Conservation (phyloP, 2,329 filamentous ascomycete species). For the Colletotrichum tofieldiae region DNA sequence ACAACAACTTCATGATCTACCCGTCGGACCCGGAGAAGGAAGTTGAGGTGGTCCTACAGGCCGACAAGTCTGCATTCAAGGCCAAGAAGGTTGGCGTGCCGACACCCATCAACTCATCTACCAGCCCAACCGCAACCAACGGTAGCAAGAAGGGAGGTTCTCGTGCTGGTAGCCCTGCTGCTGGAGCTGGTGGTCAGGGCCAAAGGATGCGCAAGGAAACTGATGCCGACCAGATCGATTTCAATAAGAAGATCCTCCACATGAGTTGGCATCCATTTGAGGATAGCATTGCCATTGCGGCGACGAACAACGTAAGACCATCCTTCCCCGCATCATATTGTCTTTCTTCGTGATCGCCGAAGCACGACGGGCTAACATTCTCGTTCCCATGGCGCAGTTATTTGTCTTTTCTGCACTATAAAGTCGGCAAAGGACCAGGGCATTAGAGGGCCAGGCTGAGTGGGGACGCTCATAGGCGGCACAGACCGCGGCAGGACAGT, state of each 20-base stretch:
- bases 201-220: conserved; percentile 99
- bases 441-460: conserved; percentile 1
- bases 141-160: conserved; percentile 90
- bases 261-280: conserved; percentile 99
- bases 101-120: conserved; percentile 91
- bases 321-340: neutral
- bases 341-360: too few relatives aligned
- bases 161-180: conserved; percentile 88
- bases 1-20: conserved; percentile 99
- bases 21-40: conserved; percentile 96
- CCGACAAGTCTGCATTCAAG: conserved; percentile 99
- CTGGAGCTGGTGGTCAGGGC: conserved; percentile 75
- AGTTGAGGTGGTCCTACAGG: conserved; percentile 96
- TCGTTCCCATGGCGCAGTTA: conserved; percentile 62
- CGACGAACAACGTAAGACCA: conserved; percentile 96
- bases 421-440: conserved; percentile 26
- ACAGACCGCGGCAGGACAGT: conserved; percentile 23
- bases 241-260: conserved; percentile 99
- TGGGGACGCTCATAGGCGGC: conserved; percentile 4
- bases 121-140: conserved; percentile 79
- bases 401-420: conserved; percentile 86
- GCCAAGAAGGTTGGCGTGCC: conserved; percentile 99
- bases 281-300: conserved; percentile 99
- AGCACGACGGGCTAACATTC: neutral
- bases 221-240: conserved; percentile 99